These are phyloP conservation scores for Metschnikowia vanudenii DNA, from an alignment of 805 yeast species.

Conservation along the genomic window DNA sequence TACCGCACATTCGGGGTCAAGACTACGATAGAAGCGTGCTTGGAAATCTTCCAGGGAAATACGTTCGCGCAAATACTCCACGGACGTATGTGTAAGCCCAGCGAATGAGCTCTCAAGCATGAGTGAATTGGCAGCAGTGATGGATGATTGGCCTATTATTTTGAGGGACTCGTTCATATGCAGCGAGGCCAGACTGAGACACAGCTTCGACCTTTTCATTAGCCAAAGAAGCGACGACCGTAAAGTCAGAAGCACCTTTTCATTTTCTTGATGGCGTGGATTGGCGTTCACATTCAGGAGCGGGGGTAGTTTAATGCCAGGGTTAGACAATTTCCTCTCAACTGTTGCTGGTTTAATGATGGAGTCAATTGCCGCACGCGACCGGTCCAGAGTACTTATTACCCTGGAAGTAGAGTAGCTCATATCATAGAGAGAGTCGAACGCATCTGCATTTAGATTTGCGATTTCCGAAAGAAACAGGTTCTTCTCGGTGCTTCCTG, in stretches of 20 bases:
- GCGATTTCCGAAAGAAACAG: constrained; percentile 37
- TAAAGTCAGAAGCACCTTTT: constrained; percentile 9
- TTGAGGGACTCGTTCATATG: constrained; percentile 40
- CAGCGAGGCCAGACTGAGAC: constrained; percentile 45
- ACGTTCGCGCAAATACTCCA: constrained; percentile 49
- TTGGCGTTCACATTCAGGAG: constrained; percentile 5
- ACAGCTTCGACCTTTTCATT: constrained; percentile 63
- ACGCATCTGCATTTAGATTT: constrained; percentile 32
- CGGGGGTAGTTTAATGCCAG: constrained; percentile 14
- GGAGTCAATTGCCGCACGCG: constrained; percentile 48
- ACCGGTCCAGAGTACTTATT: constrained; percentile 35
- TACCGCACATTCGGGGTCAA: constrained; percentile 41
- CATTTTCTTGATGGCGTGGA: constrained; percentile 11
- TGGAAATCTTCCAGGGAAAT: constrained; percentile 42
- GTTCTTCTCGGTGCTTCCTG: neutral
- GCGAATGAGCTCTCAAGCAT: constrained; percentile 64
- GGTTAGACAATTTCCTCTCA: constrained; percentile 5
- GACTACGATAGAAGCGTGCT: constrained; percentile 45
- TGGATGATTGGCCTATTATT: constrained; percentile 56
- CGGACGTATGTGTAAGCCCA: constrained; percentile 52
- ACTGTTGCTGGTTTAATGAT: constrained; percentile 40
- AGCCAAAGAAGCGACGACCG: constrained; percentile 15
- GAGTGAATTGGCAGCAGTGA: constrained; percentile 54
- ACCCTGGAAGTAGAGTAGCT: constrained; percentile 32
- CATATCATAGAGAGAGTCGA: constrained; percentile 34